These are phyloP conservation scores for Yarrowia osloensis DNA, from an alignment of 805 yeast species.

Conservation along the genomic window DNA sequence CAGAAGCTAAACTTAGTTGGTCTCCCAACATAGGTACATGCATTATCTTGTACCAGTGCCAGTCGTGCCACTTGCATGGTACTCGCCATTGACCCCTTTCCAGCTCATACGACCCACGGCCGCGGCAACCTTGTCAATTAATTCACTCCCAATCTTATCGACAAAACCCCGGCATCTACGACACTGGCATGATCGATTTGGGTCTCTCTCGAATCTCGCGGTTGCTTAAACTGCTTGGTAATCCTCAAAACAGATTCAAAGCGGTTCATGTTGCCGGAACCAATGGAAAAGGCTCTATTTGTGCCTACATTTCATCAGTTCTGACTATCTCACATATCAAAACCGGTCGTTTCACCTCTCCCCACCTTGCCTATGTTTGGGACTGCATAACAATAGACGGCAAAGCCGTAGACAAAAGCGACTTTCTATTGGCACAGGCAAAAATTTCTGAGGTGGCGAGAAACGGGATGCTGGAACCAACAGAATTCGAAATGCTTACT, in stretches of 20 bases:
- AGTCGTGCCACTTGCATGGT: background rate
- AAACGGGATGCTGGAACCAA: constrained; percentile 47
- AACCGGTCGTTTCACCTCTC: constrained; percentile 86
- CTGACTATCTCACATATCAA: constrained; percentile 51
- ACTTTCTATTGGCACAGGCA: constrained; percentile 42
- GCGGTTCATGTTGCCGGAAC: constrained; percentile 95
- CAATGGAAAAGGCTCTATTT: constrained; percentile 93
- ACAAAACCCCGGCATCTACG: background rate
- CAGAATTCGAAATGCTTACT: constrained; percentile 86
- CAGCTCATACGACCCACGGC: too few species aligned
- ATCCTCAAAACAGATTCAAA: constrained; percentile 65
- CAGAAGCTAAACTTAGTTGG: constrained; percentile 7
- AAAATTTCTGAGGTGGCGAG: background rate
- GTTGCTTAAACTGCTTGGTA: constrained; percentile 56
- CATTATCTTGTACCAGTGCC: background rate
- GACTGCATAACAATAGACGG: constrained; percentile 76
- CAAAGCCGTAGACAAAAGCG: constrained; percentile 53
- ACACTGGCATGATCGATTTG: constrained; percentile 48
- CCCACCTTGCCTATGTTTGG: constrained; percentile 71
- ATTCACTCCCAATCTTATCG: too few species aligned
- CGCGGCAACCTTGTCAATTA: background rate
- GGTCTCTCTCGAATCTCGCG: constrained; percentile 55
- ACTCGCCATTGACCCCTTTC: background rate
- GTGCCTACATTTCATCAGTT: constrained; percentile 74
- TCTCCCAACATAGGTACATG: constrained; percentile 10